Evolutionary conservation across 345 rosid species (phyloP), one percentile per base, ranked within the genome.

Genomic region (Ricinus communis): DNA sequence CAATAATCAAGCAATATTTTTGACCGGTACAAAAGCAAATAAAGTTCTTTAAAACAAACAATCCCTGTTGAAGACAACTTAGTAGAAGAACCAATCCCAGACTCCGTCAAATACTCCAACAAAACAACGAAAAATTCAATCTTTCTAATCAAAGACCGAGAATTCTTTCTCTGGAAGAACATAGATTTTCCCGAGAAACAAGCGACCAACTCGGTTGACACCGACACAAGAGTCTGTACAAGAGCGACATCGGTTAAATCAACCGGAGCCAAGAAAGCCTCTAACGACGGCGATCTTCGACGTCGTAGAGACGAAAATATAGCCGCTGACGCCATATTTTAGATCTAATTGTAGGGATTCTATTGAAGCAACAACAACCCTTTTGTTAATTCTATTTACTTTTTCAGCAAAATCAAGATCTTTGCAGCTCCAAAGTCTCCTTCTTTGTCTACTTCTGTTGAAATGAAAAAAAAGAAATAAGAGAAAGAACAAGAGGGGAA

Each of bases 1-100:
- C 97, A 89, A 78, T 89, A 87, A 80, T 96, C 91, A 9, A 96
- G 83, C 68, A 96, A 76, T 58, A 96, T 88, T 71, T 96, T 93
- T 19, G 97, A 90, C 57, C 94, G 81, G 64, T 93, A 91, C n/a
- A 96, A 83, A 53, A 93, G 81, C 78, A 96, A 82, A 71, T 96
- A 87, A 53, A 89, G 86, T 87, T 96, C 99, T 80, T 91, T 90
- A 66, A 93, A 82, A 74, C 96, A 93, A n/a, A 93, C 81, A 33
- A 84, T 50, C 33, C 86, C 87, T 31, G 91, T 77, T 1, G 88
- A 58, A 22, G 82, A 85, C 65, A 80, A 83, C 47, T 40, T 60
- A 22, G 86, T 77, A 22, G 25, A 18, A 43, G 13, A 43, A 43
- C 47, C 47, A 49, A 74, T 74, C 54, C 62, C 81, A 13, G 87